Conservation (phyloP, 83 land plant species). For the Picea mariana region DNA sequence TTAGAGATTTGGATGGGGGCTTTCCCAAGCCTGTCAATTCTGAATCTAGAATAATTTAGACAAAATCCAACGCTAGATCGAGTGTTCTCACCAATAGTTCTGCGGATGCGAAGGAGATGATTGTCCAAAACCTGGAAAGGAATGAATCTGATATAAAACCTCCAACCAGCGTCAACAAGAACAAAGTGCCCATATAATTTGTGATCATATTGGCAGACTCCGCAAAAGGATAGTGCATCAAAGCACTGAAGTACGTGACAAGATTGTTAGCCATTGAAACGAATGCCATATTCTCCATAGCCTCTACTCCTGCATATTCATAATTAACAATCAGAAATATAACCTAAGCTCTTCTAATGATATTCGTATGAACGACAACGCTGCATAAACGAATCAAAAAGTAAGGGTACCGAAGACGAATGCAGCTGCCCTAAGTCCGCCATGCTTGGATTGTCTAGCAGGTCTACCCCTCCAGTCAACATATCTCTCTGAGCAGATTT, state of each 20-base stretch:
- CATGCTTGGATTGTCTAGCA: neutral
- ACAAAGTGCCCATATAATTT: conserved; percentile 31
- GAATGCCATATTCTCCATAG: conserved; percentile 31
- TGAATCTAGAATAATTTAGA: no score
- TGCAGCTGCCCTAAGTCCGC: neutral
- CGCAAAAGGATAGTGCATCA: conserved; percentile 27
- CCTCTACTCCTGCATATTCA: conserved; percentile 20
- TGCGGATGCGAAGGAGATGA: conserved; percentile 22
- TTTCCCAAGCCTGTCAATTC: no score
- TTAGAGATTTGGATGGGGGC: no score
- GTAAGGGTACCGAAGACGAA: neutral
- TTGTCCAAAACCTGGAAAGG: conserved; percentile 15
- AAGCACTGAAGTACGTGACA: conserved; percentile 34
- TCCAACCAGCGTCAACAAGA: neutral
- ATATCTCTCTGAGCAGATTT: neutral
- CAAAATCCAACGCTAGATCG: no score
- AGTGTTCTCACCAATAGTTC: conserved; percentile 40
- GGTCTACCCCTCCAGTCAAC: neutral
- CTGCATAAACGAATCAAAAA: no score
- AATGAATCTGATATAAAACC: conserved; percentile 30
- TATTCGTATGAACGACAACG: no score
- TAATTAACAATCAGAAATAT: no score
- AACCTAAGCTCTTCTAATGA: no score
- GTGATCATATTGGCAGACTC: conserved; percentile 39
- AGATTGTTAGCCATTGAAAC: conserved; percentile 28